These are phyloP conservation scores for Pelargonium cotyledonis DNA, from an alignment of 441 rosid species.

Conservation along the genomic window DNA sequence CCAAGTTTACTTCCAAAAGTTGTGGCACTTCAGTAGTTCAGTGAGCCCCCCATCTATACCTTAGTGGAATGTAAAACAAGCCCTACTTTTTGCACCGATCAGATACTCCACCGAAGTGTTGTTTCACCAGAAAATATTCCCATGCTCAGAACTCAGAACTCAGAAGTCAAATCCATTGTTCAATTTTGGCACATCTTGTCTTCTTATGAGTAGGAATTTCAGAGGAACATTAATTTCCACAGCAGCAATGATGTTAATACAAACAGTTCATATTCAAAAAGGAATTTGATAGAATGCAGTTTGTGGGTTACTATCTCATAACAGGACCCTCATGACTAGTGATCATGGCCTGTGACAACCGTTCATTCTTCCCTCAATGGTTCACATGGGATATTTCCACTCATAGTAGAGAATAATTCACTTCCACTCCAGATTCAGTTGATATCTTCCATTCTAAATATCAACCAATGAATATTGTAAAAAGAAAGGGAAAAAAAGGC, in stretches of 20 bases:
- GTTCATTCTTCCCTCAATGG: not conserved
- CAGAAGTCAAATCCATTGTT: not conserved
- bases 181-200: not conserved
- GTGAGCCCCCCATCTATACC: not conserved
- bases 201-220: not conserved
- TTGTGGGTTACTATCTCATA: not conserved
- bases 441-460: not conserved
- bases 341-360: not conserved
- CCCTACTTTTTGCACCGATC: not conserved
- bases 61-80: not conserved
- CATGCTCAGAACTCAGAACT: not conserved
- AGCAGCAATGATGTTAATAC: not conserved
- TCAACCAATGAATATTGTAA: too few relatives aligned
- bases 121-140: not conserved
- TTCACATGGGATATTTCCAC: not conserved
- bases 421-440: not conserved
- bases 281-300: not conserved
- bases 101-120: not conserved
- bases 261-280: not conserved
- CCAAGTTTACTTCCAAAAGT: slow-evolving; percentile 1
- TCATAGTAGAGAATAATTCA: not conserved
- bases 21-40: not conserved
- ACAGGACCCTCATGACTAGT: not conserved
- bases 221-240: not conserved
- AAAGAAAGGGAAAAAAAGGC: too few relatives aligned